Conservation (phyloP, 257 asterid species). For the Echites panduratus region DNA sequence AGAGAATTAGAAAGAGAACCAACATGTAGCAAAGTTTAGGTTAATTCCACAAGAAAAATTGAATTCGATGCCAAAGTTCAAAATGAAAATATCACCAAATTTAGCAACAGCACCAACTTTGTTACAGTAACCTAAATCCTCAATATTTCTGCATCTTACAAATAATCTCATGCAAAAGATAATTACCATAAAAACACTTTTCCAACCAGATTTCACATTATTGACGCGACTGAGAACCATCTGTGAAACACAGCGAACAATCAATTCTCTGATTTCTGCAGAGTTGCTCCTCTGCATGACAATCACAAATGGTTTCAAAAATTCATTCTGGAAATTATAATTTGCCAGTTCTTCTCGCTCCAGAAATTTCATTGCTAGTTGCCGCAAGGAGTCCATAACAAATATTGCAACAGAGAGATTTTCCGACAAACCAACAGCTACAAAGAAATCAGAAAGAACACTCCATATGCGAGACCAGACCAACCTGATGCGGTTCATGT, state of each 20-base stretch:
- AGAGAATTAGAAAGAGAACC: too few species aligned
- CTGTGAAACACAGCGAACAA: conserved; percentile 95
- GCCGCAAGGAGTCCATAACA: conserved; percentile 97
- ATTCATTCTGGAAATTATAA: conserved; percentile 93
- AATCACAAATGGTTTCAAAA: conserved; percentile 87
- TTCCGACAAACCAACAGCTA: conserved; percentile 93
- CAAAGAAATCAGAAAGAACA: conserved; percentile 92
- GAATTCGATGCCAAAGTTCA: background rate
- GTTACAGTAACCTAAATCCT: too few species aligned
- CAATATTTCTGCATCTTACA: background rate
- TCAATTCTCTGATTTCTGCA: conserved; percentile 88
- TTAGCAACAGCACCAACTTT: background rate
- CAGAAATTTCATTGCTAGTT: conserved; percentile 93
- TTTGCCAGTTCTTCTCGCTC: conserved; percentile 99
- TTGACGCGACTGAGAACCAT: conserved; percentile 98
- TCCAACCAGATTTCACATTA: conserved; percentile 98
- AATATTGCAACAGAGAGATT: conserved; percentile 95
- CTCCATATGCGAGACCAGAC: conserved; percentile 99
- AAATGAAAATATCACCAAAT: background rate
- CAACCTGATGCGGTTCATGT: conserved; percentile 95
- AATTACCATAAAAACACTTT: conserved; percentile 94
- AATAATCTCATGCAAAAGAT: conserved; percentile 1
- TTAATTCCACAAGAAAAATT: background rate
- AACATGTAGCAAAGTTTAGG: background rate
- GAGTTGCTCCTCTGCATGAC: conserved; percentile 93